Base-by-base conservation (phyloP, 1,284 basidiomycete genomes). In the Tilletia caries region DNA sequence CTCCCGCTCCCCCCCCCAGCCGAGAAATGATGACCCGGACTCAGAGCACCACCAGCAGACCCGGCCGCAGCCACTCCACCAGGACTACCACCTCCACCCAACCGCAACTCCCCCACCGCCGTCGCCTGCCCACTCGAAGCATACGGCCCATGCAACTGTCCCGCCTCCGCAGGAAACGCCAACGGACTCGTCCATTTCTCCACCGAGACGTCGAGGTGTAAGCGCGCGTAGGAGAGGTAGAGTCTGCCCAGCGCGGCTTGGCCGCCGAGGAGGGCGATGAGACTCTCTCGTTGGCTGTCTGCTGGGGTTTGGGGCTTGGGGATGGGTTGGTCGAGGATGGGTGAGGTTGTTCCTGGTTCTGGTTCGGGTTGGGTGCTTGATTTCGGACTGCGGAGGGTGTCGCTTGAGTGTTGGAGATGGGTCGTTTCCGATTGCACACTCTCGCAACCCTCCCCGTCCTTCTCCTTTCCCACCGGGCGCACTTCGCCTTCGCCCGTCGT, bases 141-240 rank as follows among this genome's bases (percentile, higher is more conserved):
- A 23, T 62, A 62, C 3, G 58, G 58, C 10, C 58, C 58, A 23
- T 62, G 58, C 8, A 62, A 23, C 32, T 62, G 58, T 12, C 58
- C 58, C 6, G 58, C 58, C 29, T 62, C 58, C 2, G 29, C 58
- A 3, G 58, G 58, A 29, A 62, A 62, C 13, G 58, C 58, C 10
- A 62, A 23, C 3, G 58, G 58, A 62, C 58, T 62, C 58, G 58
- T 62, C 58, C 58, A 62, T 18, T 62, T 62, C 33, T 62, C 58
- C 13, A 62, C 32, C 20, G 58, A 12, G 15, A 62, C 58, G 29
- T 62, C 58, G 32, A 62, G 58, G n/a, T 62, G 58, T 5, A 62
- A 33, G 18, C 58, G 29, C 20, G 58, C 58, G 18, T 62, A 62
- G 32, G 58, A 62, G 13, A 62, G 58, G 5, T 62, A 62, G 3